Conservation (phyloP, 2,329 filamentous ascomycete genomes). For the Phyllosticta ampelicida region DNA sequence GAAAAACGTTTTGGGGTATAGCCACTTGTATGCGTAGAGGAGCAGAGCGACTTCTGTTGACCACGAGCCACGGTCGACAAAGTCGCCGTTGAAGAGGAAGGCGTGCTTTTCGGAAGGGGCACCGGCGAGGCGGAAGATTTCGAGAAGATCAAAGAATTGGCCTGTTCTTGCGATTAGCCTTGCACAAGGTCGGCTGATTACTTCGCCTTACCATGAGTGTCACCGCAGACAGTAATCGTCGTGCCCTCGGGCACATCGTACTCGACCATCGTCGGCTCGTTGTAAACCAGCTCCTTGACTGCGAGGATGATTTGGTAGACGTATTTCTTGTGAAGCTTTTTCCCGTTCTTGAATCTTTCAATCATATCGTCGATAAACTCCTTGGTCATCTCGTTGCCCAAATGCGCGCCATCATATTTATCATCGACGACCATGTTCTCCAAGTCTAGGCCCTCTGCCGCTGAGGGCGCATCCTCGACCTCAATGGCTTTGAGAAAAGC, state of each 20-base stretch:
- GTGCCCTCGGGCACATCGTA: slow-evolving; percentile 67
- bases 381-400: slow-evolving; percentile 74
- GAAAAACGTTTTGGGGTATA: slow-evolving; percentile 80
- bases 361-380: slow-evolving; percentile 98
- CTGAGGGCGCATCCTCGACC: slow-evolving; percentile 81
- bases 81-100: slow-evolving; percentile 98
- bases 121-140: slow-evolving; percentile 89
- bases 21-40: slow-evolving; percentile 94
- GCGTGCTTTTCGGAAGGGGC: slow-evolving; percentile 74
- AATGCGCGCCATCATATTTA: slow-evolving; percentile 70
- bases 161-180: slow-evolving; percentile 40
- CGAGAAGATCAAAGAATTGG: slow-evolving; percentile 94
- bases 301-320: slow-evolving; percentile 92
- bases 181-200: not conserved
- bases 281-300: slow-evolving; percentile 79
- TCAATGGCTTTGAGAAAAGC: slow-evolving; percentile 95
- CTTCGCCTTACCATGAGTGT: slow-evolving; percentile 68
- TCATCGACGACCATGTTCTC: slow-evolving; percentile 74
- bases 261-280: slow-evolving; percentile 96
- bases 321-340: slow-evolving; percentile 92
- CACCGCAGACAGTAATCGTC: slow-evolving; percentile 86
- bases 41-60: slow-evolving; percentile 92
- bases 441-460: slow-evolving; percentile 79
- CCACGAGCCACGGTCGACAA: slow-evolving; percentile 96
- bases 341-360: slow-evolving; percentile 86